Evolutionary conservation across 2,329 filamentous ascomycete genomes (phyloP), one percentile per base, ranked within the genome.

Genomic region (Conoideocrella luteorostrata): DNA sequence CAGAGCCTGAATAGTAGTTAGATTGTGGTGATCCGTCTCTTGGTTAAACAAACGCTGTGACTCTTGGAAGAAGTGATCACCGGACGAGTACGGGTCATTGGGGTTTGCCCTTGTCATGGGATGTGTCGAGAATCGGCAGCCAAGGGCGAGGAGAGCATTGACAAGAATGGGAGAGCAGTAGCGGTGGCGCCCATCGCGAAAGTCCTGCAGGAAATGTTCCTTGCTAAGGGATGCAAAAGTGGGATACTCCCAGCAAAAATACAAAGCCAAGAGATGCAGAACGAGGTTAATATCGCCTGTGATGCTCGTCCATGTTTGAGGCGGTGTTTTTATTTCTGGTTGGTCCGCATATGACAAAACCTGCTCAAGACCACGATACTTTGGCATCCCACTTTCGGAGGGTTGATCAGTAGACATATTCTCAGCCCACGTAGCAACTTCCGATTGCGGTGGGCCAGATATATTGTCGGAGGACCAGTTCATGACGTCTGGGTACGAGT

Each of bases 241-340:
- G 3, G 84, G 82, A 57, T 88, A 86, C 51, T 84, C 78, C 77
- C 84, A 88, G 65, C 81, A 84, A 51, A 87, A 87, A 62, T 86
- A 87, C 24, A 86, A 66, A 1, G 75, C 71, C 41, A 86, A 63
- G 9, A 86, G 67, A 52, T 82, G 80, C 48, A 80, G 71, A 1
- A 86, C 77, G 23, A 86, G 70, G 11, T 59, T 63, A 11, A 67
- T 54, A 50, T 86, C 80, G 3, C 60, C 56, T 2, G 80, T 84
- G 18, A 86, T 71, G 30, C 55, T 67, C 2, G 82, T 85, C 83
- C 82, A 86, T 0, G 67, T 68, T 4, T 55, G 61, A 0, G 67
- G 54, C 0, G 71, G 64, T 1, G 66, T 58, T 48, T 67, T 67
- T 53, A 67, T 61, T 29, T 71, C 68, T 0, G 71, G 62, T 24